A percentile compares a stretch with the other conserved stretches of the same genome.
These are phyloP conservation scores for Trichoderma harzianum DNA, from an alignment of 2,329 filamentous ascomycete species.

Conservation along the genomic window DNA sequence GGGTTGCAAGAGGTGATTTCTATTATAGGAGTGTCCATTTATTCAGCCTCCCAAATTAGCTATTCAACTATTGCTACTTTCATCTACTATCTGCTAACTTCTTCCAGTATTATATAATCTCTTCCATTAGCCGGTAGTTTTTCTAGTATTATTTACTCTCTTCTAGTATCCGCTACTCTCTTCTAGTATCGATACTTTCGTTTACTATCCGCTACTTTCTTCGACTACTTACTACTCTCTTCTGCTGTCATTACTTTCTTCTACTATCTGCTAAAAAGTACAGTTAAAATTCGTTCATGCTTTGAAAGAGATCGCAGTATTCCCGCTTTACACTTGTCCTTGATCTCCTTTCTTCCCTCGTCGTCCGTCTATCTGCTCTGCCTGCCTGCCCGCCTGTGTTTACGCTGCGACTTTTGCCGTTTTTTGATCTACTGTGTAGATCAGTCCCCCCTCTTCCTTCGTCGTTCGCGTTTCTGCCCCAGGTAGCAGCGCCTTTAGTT, in stretches of 20 bases:
- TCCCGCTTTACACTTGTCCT: neutral
- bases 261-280: too few species aligned
- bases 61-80: neutral
- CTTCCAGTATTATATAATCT: too few species aligned
- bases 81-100: neutral
- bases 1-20: neutral
- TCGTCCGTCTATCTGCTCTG: neutral
- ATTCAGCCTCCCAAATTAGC: neutral
- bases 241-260: too few species aligned
- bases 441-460: neutral
- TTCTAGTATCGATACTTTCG: neutral
- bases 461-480: neutral
- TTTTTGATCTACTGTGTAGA: neutral
- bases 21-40: neutral
- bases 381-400: neutral
- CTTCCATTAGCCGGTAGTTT: too few species aligned
- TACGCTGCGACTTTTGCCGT: neutral
- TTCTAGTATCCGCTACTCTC: neutral
- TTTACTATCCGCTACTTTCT: neutral
- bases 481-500: neutral
- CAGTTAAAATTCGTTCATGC: neutral
- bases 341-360: neutral
- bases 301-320: neutral
- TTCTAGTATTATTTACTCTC: too few species aligned
- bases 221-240: neutral